A percentile compares a stretch with the other conserved stretches of the same genome.
Conservation (phyloP, 805 yeast species). For the Candida insectorum region DNA sequence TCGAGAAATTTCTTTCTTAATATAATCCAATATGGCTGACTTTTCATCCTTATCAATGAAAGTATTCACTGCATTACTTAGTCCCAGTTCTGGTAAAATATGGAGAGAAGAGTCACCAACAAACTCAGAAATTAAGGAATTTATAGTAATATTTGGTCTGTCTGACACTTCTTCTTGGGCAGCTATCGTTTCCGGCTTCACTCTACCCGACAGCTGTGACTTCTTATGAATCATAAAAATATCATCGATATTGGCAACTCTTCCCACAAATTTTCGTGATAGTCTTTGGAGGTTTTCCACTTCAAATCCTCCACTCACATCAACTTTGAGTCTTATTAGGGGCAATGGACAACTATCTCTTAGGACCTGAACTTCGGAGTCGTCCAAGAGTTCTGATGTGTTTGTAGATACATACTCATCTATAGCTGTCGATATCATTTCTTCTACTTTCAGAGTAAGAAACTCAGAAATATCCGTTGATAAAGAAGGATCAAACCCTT, state of each 20-base stretch:
- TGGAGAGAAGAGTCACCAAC: slow-evolving; percentile 62
- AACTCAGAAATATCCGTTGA: slow-evolving; percentile 60
- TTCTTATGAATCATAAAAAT: slow-evolving; percentile 69
- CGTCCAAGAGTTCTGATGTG: slow-evolving; percentile 10
- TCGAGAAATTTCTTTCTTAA: slow-evolving; percentile 51
- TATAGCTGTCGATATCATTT: slow-evolving; percentile 55
- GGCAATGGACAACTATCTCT: slow-evolving; percentile 63
- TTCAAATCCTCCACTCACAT: slow-evolving; percentile 86
- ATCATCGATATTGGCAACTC: slow-evolving; percentile 87
- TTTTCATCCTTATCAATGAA: slow-evolving; percentile 85
- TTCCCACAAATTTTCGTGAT: slow-evolving; percentile 85
- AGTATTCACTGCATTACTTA: slow-evolving; percentile 66
- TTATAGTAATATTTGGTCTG: slow-evolving; percentile 6
- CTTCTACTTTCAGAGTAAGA: slow-evolving; percentile 62
- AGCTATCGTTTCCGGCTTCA: not conserved
- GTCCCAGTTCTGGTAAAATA: slow-evolving; percentile 70
- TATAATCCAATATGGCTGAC: slow-evolving; percentile 59
- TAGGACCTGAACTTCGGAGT: slow-evolving; percentile 2
- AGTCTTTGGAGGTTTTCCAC: slow-evolving; percentile 89
- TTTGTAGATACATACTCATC: slow-evolving; percentile 41
- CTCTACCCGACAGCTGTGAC: slow-evolving; percentile 20
- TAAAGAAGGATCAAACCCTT: slow-evolving; percentile 58
- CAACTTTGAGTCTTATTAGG: slow-evolving; percentile 75
- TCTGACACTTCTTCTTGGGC: not conserved
- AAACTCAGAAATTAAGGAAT: slow-evolving; percentile 52